Evolutionary conservation across 495 filamentous ascomycete genomes (phyloP).

Genomic region (Penicillium robsamsonii): DNA sequence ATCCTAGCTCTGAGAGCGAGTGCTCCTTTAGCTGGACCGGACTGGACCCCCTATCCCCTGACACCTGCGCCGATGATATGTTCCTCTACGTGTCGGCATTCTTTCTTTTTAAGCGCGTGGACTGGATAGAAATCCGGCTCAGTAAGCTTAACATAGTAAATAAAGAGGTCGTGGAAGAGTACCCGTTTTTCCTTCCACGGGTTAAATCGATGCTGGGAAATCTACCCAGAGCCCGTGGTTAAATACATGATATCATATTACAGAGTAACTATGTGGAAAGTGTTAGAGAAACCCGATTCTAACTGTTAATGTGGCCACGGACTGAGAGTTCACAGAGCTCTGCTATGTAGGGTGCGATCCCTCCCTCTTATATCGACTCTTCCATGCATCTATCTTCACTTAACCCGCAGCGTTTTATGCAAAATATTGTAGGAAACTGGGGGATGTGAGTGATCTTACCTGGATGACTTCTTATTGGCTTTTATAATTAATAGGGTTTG

Average conservation of each 20-base stretch:
- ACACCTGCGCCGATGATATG: constrained; percentile 6
- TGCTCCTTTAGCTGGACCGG: constrained; percentile 10
- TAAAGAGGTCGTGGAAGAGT: constrained; percentile 5
- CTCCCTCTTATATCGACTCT: neutral
- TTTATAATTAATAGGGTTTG: no score
- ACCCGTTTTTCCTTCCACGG: constrained; percentile 13
- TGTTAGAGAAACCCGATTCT: neutral
- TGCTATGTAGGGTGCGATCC: neutral
- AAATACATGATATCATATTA: constrained; percentile 10
- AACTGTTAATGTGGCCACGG: constrained; percentile 6
- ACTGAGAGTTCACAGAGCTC: neutral
- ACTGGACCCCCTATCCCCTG: constrained; percentile 4
- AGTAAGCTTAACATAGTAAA: neutral
- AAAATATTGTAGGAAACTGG: constrained; percentile 3
- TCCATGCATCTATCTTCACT: neutral
- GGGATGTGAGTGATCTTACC: neutral
- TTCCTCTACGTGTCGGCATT: constrained; percentile 12
- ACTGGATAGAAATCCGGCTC: constrained; percentile 14
- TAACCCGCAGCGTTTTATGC: neutral
- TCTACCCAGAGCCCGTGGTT: constrained; percentile 3
- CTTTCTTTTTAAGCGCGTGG: neutral
- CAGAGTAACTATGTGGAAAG: neutral
- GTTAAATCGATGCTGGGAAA: constrained; percentile 9
- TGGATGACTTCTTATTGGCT: neutral
- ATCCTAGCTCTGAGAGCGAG: neutral